A percentile compares a stretch with the other conserved stretches of the same genome.
Conservation (phyloP, 2,329 filamentous ascomycete genomes). For the Sclerotinia spermophila region DNA sequence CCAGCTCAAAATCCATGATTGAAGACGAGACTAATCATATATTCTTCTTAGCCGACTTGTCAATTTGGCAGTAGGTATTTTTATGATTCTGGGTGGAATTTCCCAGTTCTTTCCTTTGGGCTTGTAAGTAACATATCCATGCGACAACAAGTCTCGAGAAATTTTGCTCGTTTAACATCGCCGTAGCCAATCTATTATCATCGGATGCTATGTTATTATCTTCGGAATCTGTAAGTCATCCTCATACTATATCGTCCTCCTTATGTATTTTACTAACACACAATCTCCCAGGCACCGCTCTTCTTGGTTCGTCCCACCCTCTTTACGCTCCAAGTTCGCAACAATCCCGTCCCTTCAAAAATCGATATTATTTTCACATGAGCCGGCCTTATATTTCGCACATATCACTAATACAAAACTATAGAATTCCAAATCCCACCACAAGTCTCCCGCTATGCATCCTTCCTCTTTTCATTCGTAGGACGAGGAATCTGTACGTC, state of each 20-base stretch:
- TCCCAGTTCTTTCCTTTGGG: slow-evolving; percentile 57
- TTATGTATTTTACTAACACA: slow-evolving; percentile 25
- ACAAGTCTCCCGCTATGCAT: slow-evolving; percentile 88
- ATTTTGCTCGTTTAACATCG: not conserved
- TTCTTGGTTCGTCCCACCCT: slow-evolving; percentile 49
- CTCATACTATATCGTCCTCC: slow-evolving; percentile 2
- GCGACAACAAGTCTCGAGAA: not conserved
- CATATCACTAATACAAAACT: not conserved
- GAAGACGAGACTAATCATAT: slow-evolving; percentile 31
- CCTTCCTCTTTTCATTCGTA: slow-evolving; percentile 96
- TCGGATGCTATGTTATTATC: slow-evolving; percentile 83
- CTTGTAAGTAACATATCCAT: slow-evolving; percentile 30
- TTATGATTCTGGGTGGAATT: slow-evolving; percentile 84
- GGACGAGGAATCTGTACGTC: slow-evolving; percentile 89
- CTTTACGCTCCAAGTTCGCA: slow-evolving; percentile 19
- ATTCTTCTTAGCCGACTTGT: slow-evolving; percentile 71
- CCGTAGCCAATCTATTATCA: slow-evolving; percentile 65
- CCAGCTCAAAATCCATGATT: not conserved
- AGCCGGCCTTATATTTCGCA: not conserved
- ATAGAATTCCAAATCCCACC: slow-evolving; percentile 89
- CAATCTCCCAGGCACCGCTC: slow-evolving; percentile 54
- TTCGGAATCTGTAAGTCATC: slow-evolving; percentile 73
- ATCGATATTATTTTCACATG: not conserved
- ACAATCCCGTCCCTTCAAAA: not conserved
- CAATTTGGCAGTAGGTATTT: slow-evolving; percentile 81